Base-by-base conservation (phyloP, 2,329 filamentous ascomycete species). In the Fusarium sp. region DNA sequence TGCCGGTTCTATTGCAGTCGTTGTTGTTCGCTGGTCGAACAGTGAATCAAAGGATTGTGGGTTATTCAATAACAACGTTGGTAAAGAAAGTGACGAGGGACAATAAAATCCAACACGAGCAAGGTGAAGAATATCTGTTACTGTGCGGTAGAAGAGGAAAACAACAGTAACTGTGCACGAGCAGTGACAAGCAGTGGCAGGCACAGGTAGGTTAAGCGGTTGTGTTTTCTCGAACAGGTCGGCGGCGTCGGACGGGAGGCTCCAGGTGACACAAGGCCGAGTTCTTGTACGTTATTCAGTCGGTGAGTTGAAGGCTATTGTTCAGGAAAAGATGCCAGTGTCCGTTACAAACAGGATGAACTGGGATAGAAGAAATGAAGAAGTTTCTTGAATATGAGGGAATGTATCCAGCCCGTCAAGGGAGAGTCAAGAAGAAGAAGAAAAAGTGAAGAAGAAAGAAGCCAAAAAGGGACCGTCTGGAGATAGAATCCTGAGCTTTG, bases 401-500 rank as follows among this genome's bases (percentile, higher is more conserved):
- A 72, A 70, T 67, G 57, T 72, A 60, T 64, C 66, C 70, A 69
- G 70, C 70, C 70, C 70, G 69, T 66, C 53, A 63, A 66, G 70
- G 70, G 69, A 59, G 48, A 67, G 67, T 73, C 46, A 68, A 70
- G 55, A 58, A 67, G 23, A 64, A 30, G 27, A 53, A 71, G 57
- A 50, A 57, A 37, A 61, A 60, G 42, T 27, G 32, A 52, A 65
- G 53, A 58, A 66, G 49, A 63, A 59, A 67, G 30, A 63, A 54
- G 60, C 26, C 53, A 58, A 56, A 64, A 67, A 61, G 62, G 46
- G 58, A 57, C 44, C 42, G 54, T 68, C 45, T 70, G 57, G 58
- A 72, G 56, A 73, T 58, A 41, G 60, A 73, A 71, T 76, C 72
- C 73, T 75, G 66, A 69, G 74, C 59, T 63, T 64, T 75, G 64